Base-by-base conservation (phyloP, 2,329 filamentous ascomycete genomes). In the Fusarium nelsonii region DNA sequence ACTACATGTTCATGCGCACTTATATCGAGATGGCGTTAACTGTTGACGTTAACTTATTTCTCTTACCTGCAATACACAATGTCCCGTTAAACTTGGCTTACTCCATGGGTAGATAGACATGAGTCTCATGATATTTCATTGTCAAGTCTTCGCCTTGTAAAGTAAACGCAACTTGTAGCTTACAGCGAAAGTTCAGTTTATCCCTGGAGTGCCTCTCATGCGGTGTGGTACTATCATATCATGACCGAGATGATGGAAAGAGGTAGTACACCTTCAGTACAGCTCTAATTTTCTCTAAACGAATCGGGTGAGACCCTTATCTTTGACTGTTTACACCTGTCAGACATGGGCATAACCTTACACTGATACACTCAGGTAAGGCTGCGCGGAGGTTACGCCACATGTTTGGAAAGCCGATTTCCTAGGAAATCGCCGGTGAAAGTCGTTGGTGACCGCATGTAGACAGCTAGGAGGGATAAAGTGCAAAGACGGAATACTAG, bases 391-490 rank as follows among this genome's bases (percentile, higher is more conserved):
- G 12, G 7, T 15, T 36, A 2, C 20, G 14, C 10, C 23, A 12
- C 16, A 16, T 6, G 3, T 18, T 23, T 49, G 14, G 23, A 15
- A 26, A 15, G 32, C 14, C 6, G 8, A 14, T 2, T 36, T 18
- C 11, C 33, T 8, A 36, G 33, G 8, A 4, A 28, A 5, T 36
- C 20, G 12, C n/a, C 34, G 3, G 16, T 37, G 16, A 4, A 36
- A 37, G 46, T 14, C 33, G 20, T 37, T 16, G 18, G 33, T 26
- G 49, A 33, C 28, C 45, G 10, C 28, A 53, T 30, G 30, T 32
- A 30, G 26, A 30, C 57, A 23, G 33, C 23, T 16, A 23, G 39
- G 12, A 41, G 15, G 57, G 23, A 59, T 18, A 26, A 37, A 43
- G 26, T 30, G 11, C 4, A 39, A 41, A 18, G 8, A 4, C 12